Base-by-base conservation (phyloP, 2,329 filamentous ascomycete species). In the Tolypocladium pustulatum region DNA sequence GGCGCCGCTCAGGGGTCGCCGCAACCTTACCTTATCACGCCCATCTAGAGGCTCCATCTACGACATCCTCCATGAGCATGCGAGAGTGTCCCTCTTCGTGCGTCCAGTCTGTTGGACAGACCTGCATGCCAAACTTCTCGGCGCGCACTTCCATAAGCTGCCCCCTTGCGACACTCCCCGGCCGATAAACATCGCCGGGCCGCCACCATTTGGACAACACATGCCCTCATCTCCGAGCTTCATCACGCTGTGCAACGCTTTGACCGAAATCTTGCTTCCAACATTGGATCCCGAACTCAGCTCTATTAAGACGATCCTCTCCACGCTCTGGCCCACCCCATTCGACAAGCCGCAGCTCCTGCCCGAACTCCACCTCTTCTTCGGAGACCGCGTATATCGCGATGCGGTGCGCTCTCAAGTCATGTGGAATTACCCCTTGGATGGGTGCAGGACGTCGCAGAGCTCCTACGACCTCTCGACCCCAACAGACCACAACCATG, bases 91-190 rank as follows among this genome's bases (percentile, higher is more conserved):
- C 0, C 78, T 85, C 27, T 83, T 78, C 60, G 69, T 80, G 54
- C 73, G 76, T 32, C 82, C 82, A 1, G 77, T 83, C 53, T 77
- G 75, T 65, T 85, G 82, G 82, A 83, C 78, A 20, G 81, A 83
- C 57, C 59, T 73, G 1, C 82, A 85, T 60, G 65, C 73, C 13
- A 66, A 71, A 49, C 68, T 82, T 2, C 77, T 84, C 8, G 75
- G 74, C 30, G 77, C 73, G 20, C 68, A 68, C 49, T 84, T 82
- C 68, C 60, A 69, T 34, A 70, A 77, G 63, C 70, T 74, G n/a
- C 72, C 76, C 20, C 65, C 73, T 6, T 75, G 76, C 65, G 69
- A 70, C 40, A 74, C 67, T 7, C 78, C 78, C 2, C 65, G 73
- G 2, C 78, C 79, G 1, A 61, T 61, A 15, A 64, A 67, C 15